Base-by-base conservation (phyloP, 352 stramenopile species). In the Pythium phragmitis region DNA sequence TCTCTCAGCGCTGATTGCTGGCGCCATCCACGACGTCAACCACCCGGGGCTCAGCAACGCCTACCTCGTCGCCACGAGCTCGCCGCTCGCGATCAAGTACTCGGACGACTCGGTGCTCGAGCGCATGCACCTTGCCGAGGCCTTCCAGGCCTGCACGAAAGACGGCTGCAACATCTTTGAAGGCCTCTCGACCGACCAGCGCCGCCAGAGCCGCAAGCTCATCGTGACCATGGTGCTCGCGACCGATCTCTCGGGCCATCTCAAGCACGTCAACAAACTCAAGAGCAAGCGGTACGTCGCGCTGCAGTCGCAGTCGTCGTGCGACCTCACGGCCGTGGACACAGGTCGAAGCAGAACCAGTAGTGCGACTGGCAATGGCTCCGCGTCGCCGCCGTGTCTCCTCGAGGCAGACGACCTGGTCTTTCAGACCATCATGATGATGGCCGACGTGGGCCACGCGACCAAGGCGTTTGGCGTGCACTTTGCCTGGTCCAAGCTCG, bases 71-170 rank as follows among this genome's bases (percentile, higher is more conserved):
- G 85, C 80, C 37, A 96, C 88, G 17, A 85, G 66, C 49, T 87
- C 85, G 12, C 82, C 92, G 14, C 67, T 98, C 23, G 92, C 92
- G 39, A 83, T 98, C 63, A 86, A 88, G 48, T 98, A 98, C 76
- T 97, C 96, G 66, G 94, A 97, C 57, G 80, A 94, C 61, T 93
- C 86, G 34, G 88, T 97, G n/a, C 76, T 98, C n/a, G 83, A 92
- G 62, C 74, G 81, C 14, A 91, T 91, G 81, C 83, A 92, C 57
- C 60, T 92, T 11, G 80, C 83, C 19, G 79, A 90, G 42, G 74
- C 78, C 19, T 92, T 89, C 65, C 80, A 89, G 45, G 77, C 72
- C 0, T 77, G 76, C 21, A 84, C 73, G n/a, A 85, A 89, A 49
- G 73, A 86, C 42, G 80, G 75, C 1, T 91, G 79, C 67, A 80